phyloP scores from a whole-genome alignment of 768 basidiomycete species.

The Leccinum uliginosum region DNA sequence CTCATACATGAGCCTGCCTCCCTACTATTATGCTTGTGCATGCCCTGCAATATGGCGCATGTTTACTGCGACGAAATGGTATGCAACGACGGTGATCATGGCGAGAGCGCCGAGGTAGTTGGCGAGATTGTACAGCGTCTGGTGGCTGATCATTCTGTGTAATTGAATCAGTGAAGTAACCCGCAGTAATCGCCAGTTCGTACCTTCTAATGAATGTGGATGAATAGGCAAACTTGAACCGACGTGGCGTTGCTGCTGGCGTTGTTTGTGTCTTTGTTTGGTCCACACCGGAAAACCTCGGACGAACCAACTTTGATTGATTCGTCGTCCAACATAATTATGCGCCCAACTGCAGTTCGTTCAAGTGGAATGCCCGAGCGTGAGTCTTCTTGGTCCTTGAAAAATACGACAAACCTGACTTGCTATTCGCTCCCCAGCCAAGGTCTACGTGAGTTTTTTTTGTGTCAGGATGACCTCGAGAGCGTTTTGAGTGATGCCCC shows the following conservation, averaged over 20 bases:
- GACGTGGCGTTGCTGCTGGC: neutral
- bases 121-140: conserved; percentile 76
- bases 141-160: conserved; percentile 68
- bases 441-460: conserved; percentile 69
- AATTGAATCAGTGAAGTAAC: neutral
- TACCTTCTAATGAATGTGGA: conserved; percentile 17
- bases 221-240: neutral
- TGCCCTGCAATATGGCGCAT: conserved; percentile 42
- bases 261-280: conserved; percentile 35
- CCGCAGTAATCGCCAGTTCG: neutral
- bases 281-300: conserved; percentile 28
- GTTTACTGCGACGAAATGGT: conserved; percentile 90
- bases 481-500: conserved; percentile 2
- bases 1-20: neutral
- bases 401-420: neutral
- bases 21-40: conserved; percentile 2
- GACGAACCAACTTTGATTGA: conserved; percentile 1
- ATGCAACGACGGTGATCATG: conserved; percentile 83
- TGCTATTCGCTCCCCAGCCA: conserved; percentile 42
- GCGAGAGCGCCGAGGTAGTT: conserved; percentile 81
- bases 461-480: neutral
- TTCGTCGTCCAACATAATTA: conserved; percentile 28
- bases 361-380: conserved; percentile 80
- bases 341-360: conserved; percentile 50
- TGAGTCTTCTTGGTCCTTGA: conserved; percentile 36